phyloP scores from a whole-genome alignment of 2,329 filamentous ascomycete species.

The Laburnicola sp. region DNA sequence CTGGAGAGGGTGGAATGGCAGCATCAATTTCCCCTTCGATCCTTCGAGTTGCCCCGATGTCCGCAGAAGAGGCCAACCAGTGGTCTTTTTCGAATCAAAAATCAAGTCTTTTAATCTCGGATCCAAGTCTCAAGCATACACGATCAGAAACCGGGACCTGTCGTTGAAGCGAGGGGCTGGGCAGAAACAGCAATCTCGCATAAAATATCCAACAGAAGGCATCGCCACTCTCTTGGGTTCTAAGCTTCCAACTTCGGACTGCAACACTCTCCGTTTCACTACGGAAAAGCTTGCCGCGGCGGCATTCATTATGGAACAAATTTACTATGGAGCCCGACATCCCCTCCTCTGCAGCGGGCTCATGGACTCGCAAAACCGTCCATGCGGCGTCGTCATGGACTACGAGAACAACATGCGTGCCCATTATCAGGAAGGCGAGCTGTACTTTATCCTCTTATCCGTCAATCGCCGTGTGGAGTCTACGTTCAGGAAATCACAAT shows the following conservation, averaged over 20 bases:
- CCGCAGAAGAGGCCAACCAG: conserved; percentile 18
- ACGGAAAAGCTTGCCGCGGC: conserved; percentile 30
- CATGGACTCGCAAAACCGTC: conserved; percentile 22
- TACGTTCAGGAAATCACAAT: conserved; percentile 10
- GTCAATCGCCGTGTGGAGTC: conserved; percentile 31
- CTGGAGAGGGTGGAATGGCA: conserved; percentile 34
- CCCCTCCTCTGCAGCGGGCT: conserved; percentile 31
- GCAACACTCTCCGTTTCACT: conserved; percentile 32
- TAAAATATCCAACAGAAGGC: conserved; percentile 32
- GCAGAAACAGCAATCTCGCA: conserved; percentile 16
- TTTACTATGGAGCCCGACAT: conserved; percentile 19
- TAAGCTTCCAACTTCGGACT: conserved; percentile 18
- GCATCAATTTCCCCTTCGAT: conserved; percentile 40
- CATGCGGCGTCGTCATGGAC: conserved; percentile 40
- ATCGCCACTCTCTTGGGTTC: conserved; percentile 25
- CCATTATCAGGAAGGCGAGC: conserved; percentile 19
- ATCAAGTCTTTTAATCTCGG: conserved; percentile 33
- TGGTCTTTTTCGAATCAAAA: conserved; percentile 35
- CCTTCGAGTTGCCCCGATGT: conserved; percentile 36
- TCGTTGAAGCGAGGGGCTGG: background rate
- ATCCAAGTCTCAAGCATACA: conserved; percentile 27
- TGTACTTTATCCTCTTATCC: conserved; percentile 36
- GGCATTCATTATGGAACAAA: conserved; percentile 30
- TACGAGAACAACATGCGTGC: conserved; percentile 26
- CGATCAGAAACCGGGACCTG: conserved; percentile 25